Base-by-base conservation (phyloP, 352 stramenopile genomes). In the Globisporangium echinulatum region DNA sequence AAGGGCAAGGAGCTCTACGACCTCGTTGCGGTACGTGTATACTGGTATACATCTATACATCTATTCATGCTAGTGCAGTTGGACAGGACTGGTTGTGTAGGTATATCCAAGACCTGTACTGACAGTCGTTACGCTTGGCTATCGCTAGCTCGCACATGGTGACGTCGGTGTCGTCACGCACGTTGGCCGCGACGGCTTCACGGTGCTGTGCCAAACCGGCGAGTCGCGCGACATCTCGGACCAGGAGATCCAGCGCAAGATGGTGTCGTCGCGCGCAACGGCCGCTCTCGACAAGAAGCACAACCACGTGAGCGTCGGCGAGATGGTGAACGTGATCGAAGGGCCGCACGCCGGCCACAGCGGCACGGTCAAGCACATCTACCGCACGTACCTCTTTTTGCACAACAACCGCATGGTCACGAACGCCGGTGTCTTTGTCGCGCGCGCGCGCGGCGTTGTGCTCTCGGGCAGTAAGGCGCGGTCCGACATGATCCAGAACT, bases 131-230 rank as follows among this genome's bases (percentile, higher is more conserved):
- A 33, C 2, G 25, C 25, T 33, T 33, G 25, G 25, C 25, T 33
- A 33, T 33, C n/a, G 46, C 11, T 37, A 87, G 77, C 70, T 96
- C 49, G 82, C 83, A 8, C 87, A 96, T 49, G 85, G 84, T 54
- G 85, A 96, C 63, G 85, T 96, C 14, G 88, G 88, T 59, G 82
- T 96, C n/a, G 92, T 96, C 53, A 94, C 88, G n/a, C 85, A 94
- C 63, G 87, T 96, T 57, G 87, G 87, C 2, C 82, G 87, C 42
- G 88, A 96, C 51, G 81, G 82, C 6, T 94, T 96, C 59, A 92
- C 87, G 40, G 79, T 96, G 7, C 63, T 96, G n/a, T 88, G 80
- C 38, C 86, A 96, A 58, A 95, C 91, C 63, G 84, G 82, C 8
- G 79, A 94, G 50, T 77, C 85, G 6, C 78, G 88, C 17, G 76